Evolutionary conservation across 2,329 filamentous ascomycete species (phyloP).

Genomic region (Xylaria sp.): DNA sequence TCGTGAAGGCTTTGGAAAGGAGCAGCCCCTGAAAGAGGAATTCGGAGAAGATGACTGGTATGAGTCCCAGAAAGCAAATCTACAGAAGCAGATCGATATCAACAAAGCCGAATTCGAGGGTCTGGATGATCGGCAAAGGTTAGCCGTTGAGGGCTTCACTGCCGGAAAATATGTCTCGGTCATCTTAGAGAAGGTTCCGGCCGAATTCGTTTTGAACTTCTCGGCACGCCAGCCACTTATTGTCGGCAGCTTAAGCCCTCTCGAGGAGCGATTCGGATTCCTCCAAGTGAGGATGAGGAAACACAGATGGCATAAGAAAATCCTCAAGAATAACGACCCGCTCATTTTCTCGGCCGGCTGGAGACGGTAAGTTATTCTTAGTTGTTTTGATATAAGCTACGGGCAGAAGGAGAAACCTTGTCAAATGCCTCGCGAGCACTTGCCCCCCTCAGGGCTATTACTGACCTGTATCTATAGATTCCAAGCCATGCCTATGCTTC

Average conservation of each 20-base stretch:
- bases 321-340: slow-evolving; percentile 96
- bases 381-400: neutral
- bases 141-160: slow-evolving; percentile 85
- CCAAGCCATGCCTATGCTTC: slow-evolving; percentile 31
- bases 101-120: slow-evolving; percentile 92
- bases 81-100: slow-evolving; percentile 96
- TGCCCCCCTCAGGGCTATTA: neutral
- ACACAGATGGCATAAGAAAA: slow-evolving; percentile 99
- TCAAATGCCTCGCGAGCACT: too few species aligned
- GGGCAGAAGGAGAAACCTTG: too few species aligned
- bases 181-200: slow-evolving; percentile 85
- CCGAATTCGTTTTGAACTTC: slow-evolving; percentile 86
- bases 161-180: slow-evolving; percentile 94
- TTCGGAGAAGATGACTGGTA: slow-evolving; percentile 99
- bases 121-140: slow-evolving; percentile 82
- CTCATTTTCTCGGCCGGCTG: slow-evolving; percentile 96
- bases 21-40: slow-evolving; percentile 66
- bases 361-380: slow-evolving; percentile 70
- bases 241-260: slow-evolving; percentile 88
- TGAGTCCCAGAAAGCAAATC: slow-evolving; percentile 80
- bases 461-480: slow-evolving; percentile 22
- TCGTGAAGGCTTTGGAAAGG: slow-evolving; percentile 84
- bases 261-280: slow-evolving; percentile 94
- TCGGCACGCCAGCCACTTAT: slow-evolving; percentile 82
- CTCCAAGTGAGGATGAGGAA: slow-evolving; percentile 96